Base-by-base conservation (phyloP, 768 basidiomycete genomes). In the Tricholoma furcatifolium region DNA sequence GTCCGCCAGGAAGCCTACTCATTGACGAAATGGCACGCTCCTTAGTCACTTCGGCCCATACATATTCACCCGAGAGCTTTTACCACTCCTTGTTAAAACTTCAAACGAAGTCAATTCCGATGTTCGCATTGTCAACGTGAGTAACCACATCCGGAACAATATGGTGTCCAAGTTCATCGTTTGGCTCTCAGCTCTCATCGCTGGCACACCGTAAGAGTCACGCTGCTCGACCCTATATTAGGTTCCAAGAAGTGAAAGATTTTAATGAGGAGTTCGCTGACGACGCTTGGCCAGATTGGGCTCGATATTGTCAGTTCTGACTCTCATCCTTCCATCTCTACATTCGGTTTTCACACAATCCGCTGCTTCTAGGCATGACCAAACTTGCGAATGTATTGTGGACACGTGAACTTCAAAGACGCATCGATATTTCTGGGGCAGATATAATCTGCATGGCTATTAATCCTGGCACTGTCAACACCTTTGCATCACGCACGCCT, bases 311-410 rank as follows among this genome's bases (percentile, higher is more conserved):
- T 64, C 51, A 62, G 59, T 58, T 38, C 27, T 31, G 27, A 24
- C 23, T 34, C 49, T 12, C 43, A 27, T 15, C 2, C 43, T 31
- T 15, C 2, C 15, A 38, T 51, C 6, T 12, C 11, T 35, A 43
- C 15, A 15, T 4, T 5, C 14, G n/a, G 12, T 39, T 18, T 44
- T 11, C 34, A 21, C 14, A 42, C 47, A n/a, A 6, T 18, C 27
- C 6, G 39, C 12, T 38, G 6, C 15, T 36, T 30, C 17, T 32
- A 81, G 81, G 58, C 0, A 60, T 74, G 24, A 70, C 78, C 24
- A 83, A 84, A 59, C 65, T 84, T 32, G 72, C 74, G 7, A 69
- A 69, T 38, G 57, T 74, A 14, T 68, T 82, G 4, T 80, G 73
- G 43, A 71, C 70, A 1, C 70, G 69, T 20, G 74, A 77, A 55